These are phyloP conservation scores for Arabis alpina DNA, from an alignment of 345 rosid genomes.

Conservation along the genomic window DNA sequence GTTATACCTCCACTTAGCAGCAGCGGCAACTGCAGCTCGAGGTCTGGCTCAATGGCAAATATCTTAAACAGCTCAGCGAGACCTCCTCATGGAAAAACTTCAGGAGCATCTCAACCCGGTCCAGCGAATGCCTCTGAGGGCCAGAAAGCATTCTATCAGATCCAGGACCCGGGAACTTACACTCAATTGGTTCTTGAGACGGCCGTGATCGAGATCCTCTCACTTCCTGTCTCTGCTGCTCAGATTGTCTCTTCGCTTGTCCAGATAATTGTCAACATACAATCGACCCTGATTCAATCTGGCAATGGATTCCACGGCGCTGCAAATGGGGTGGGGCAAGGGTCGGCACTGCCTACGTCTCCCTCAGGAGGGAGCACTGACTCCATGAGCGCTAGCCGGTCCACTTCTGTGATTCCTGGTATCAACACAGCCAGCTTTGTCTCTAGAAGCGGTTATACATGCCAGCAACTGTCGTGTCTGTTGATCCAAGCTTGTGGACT, in stretches of 20 bases:
- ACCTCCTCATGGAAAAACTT: slow-evolving; percentile 65
- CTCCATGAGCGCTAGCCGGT: slow-evolving; percentile 86
- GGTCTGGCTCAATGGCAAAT: slow-evolving; percentile 68
- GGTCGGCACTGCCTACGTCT: slow-evolving; percentile 82
- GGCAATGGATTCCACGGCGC: slow-evolving; percentile 85
- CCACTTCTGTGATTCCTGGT: slow-evolving; percentile 75
- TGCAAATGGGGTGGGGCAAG: slow-evolving; percentile 70
- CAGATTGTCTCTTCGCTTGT: slow-evolving; percentile 88
- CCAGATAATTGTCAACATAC: slow-evolving; percentile 89
- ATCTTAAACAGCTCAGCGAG: slow-evolving; percentile 58
- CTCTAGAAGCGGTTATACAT: slow-evolving; percentile 91
- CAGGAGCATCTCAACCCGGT: slow-evolving; percentile 75
- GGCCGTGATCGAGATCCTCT: slow-evolving; percentile 90
- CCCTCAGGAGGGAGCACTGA: slow-evolving; percentile 99
- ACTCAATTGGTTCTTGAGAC: slow-evolving; percentile 96
- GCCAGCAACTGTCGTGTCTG: slow-evolving; percentile 95
- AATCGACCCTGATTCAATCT: slow-evolving; percentile 89
- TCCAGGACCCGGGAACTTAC: slow-evolving; percentile 97
- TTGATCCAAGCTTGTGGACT: slow-evolving; percentile 97
- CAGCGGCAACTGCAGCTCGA: slow-evolving; percentile 51
- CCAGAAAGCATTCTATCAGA: slow-evolving; percentile 90
- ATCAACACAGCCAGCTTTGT: slow-evolving; percentile 85
- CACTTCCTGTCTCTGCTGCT: slow-evolving; percentile 87
- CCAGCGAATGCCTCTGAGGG: slow-evolving; percentile 72
- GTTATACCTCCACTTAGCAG: slow-evolving; percentile 87